Base-by-base conservation (phyloP, 2,329 filamentous ascomycete species). In the Ophiocordyceps australis region DNA sequence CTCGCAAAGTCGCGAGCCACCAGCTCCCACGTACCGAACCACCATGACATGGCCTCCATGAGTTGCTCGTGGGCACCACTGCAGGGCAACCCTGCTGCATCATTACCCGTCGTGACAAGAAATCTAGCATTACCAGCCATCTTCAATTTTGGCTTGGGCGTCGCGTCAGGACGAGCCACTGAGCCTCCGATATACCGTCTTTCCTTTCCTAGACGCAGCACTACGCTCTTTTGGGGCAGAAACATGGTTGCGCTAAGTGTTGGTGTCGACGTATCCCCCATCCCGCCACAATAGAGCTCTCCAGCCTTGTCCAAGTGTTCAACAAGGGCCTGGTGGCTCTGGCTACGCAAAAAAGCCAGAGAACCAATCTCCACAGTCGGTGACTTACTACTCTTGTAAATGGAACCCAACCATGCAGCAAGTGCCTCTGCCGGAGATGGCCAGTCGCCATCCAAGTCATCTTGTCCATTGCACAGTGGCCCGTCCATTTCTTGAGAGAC, bases 211-310 rank as follows among this genome's bases (percentile, higher is more conserved):
- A 65, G 61, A 37, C 52, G 65, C 54, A 60, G 61, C 20, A 65
- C 50, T n/a, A n/a, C n/a, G 30, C 55, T 54, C 29, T 50, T 51
- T 30, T 57, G 58, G 4, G 61, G 56, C 5, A 63, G 39, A 30
- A 69, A 62, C 46, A 68, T 55, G 31, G 52, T 60, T 25, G 64
- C 57, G 23, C 58, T 63, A 14, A 67, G 45, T n/a, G 60, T 65
- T 32, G 64, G 60, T 9, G 66, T 49, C 9, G 59, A 55, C 11
- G 61, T 54, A 29, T 62, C 57, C 11, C 52, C 52, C 30, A 57
- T 52, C 9, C 54, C 45, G 34, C 55, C 50, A 29, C 59, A 56
- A 34, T 56, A 58, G 34, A 63, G 59, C 7, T 56, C 55, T 6
- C 59, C 62, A 3, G 49, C 38, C 22, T 40, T 45, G 33, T 67